Percentiles rank a stretch among this genome's conserved stretches.
Conservation (phyloP, 1,284 basidiomycete species). For the Ceratobasidium sp. region DNA sequence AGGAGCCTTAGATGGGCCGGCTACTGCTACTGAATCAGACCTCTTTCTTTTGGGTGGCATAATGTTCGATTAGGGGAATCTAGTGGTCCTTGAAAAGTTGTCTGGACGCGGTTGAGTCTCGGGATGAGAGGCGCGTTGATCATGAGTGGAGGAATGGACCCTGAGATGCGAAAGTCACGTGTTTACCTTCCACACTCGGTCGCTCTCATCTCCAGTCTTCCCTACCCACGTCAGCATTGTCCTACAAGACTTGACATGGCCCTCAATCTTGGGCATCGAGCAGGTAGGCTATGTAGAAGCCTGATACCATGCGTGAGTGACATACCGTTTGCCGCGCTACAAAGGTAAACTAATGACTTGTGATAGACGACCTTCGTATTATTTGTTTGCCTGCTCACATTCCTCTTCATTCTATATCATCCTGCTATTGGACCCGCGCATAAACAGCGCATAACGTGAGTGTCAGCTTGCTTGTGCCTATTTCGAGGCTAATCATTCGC, state of each 20-base stretch:
- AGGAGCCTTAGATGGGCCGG: constrained; percentile 28
- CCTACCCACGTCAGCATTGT: constrained; percentile 38
- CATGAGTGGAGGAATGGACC: constrained; percentile 6
- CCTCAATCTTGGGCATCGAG: constrained; percentile 36
- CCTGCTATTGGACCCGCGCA: constrained; percentile 75
- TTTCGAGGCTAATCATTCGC: background rate
- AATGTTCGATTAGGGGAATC: background rate
- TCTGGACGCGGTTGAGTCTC: background rate
- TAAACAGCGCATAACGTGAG: constrained; percentile 60
- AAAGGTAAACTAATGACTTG: background rate
- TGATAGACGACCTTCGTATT: constrained; percentile 62
- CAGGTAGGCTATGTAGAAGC: constrained; percentile 33
- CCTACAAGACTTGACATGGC: constrained; percentile 1
- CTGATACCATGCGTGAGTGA: constrained; percentile 37
- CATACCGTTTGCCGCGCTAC: background rate
- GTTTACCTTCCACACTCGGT: background rate
- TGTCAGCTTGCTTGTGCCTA: background rate
- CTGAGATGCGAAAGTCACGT: constrained; percentile 18
- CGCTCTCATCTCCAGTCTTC: constrained; percentile 10
- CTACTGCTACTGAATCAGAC: background rate
- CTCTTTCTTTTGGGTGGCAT: constrained; percentile 41
- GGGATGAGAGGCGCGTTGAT: constrained; percentile 37
- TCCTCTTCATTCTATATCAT: constrained; percentile 79
- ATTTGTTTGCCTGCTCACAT: constrained; percentile 76
- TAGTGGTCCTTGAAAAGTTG: too few species aligned